Evolutionary conservation across 306 rosid species (phyloP), one percentile per base, ranked within the genome.

Genomic region (Lathyrus oleraceus): DNA sequence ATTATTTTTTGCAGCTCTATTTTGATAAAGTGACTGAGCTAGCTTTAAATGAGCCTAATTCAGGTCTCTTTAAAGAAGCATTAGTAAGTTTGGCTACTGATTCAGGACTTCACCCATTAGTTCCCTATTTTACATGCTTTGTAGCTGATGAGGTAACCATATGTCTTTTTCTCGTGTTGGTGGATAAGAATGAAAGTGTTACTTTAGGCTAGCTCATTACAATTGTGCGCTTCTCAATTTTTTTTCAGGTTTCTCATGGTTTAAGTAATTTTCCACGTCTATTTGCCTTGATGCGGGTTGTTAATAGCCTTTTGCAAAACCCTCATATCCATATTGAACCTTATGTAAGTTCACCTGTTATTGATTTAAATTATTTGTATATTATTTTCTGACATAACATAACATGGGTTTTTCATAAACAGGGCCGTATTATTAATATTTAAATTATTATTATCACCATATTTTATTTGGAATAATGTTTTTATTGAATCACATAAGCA

Each of bases 261-360:
- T 73, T 93, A 79, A 79, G 79, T 75, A 85, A 88, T 67, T 87
- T 67, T 47, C 66, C 81, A 62, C 81, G 79, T 70, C 83, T 93
- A 49, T 82, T 90, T 87, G 91, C 96, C 65, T 80, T 90, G 85
- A 90, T 93, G 98, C 89, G 90, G 43, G 83, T 93, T 78, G 90
- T 86, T 40, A 69, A 79, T 49, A 84, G 97, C 81, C 90, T 90
- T 79, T 84, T 93, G 79, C 92, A 76, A 79, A 93, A 93, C 83
- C 94, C 88, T 61, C 88, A 84, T 76, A 79, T 93, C 61, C 97
- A 93, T 70, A 66, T 90, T 40, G 94, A 90, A 84, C 98, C 92
- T 81, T 93, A 90, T 78, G 98, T 93, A 76, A 90, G 97, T 83
- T 67, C 30, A 23, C 51, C 69, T 54, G 16, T 20, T 61, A 52